These are phyloP conservation scores for Hymenoscyphus fraxineus DNA, from an alignment of 2,329 filamentous ascomycete genomes.

Conservation along the genomic window DNA sequence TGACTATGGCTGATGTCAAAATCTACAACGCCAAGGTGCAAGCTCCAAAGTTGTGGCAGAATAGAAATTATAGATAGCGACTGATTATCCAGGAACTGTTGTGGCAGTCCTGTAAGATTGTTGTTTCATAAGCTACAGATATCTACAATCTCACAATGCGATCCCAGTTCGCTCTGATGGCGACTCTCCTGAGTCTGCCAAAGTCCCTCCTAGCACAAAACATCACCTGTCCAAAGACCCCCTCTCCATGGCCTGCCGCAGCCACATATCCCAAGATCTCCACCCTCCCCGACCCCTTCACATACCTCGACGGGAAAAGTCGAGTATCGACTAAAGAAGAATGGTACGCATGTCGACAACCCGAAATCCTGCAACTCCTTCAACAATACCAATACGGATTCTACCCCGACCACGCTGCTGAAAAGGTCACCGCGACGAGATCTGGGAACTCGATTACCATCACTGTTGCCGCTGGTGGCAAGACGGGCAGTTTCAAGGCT, in stretches of 20 bases:
- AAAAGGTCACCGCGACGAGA: conserved; percentile 45
- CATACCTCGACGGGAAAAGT: conserved; percentile 38
- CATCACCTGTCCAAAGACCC: conserved; percentile 20
- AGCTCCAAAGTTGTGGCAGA: neutral
- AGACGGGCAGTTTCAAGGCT: conserved; percentile 43
- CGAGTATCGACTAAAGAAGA: conserved; percentile 44
- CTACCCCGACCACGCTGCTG: conserved; percentile 46
- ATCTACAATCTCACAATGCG: neutral
- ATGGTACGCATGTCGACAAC: conserved; percentile 47
- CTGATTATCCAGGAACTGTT: neutral
- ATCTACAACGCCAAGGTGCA: neutral
- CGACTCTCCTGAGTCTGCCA: conserved; percentile 9
- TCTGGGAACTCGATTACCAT: conserved; percentile 44
- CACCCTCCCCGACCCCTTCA: conserved; percentile 23
- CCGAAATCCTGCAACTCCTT: conserved; percentile 46
- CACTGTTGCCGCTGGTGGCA: conserved; percentile 41
- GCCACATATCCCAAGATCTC: conserved; percentile 14
- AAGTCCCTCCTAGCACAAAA: neutral
- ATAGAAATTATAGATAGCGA: neutral
- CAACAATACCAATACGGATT: conserved; percentile 51
- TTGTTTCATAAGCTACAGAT: neutral
- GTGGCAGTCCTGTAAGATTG: neutral
- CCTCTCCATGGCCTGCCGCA: conserved; percentile 18
- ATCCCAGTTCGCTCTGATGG: neutral
- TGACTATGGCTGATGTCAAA: conserved; percentile 4